Percentiles rank a stretch among this genome's conserved stretches.
phyloP scores from a whole-genome alignment of 176 grass and related monocot genomes.

The Carex cristatella region DNA sequence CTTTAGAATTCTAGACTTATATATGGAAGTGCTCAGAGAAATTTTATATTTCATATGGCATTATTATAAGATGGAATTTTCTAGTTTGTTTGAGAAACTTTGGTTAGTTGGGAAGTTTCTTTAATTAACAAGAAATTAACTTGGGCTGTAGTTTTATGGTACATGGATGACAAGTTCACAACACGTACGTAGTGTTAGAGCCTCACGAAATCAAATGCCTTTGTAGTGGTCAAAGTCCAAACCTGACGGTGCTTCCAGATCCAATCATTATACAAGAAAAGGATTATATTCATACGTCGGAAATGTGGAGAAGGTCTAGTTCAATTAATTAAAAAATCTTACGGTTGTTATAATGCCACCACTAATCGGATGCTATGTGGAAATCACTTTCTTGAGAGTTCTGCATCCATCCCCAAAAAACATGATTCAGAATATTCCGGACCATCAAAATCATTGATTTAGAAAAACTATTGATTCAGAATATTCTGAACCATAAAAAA shows the following conservation, averaged over 20 bases:
- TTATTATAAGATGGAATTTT: too few relatives aligned
- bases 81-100: too few relatives aligned
- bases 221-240: slow-evolving; percentile 25
- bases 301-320: background rate
- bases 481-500: too few relatives aligned
- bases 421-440: too few relatives aligned
- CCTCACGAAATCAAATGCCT: background rate
- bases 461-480: too few relatives aligned
- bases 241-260: slow-evolving; percentile 13
- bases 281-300: background rate
- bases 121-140: background rate
- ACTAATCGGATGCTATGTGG: background rate
- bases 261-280: slow-evolving; percentile 12
- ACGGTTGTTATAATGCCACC: background rate
- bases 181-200: background rate
- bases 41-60: too few relatives aligned
- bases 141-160: background rate
- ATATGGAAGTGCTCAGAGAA: too few relatives aligned
- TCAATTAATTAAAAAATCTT: background rate
- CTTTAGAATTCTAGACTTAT: too few relatives aligned
- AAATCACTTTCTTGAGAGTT: background rate
- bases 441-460: too few relatives aligned
- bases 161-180: background rate
- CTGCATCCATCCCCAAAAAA: background rate
- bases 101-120: background rate